Percentiles rank a stretch among this genome's conserved stretches.
Conservation (phyloP, 1,139 yeast species). For the Kodamaea alishanica region DNA sequence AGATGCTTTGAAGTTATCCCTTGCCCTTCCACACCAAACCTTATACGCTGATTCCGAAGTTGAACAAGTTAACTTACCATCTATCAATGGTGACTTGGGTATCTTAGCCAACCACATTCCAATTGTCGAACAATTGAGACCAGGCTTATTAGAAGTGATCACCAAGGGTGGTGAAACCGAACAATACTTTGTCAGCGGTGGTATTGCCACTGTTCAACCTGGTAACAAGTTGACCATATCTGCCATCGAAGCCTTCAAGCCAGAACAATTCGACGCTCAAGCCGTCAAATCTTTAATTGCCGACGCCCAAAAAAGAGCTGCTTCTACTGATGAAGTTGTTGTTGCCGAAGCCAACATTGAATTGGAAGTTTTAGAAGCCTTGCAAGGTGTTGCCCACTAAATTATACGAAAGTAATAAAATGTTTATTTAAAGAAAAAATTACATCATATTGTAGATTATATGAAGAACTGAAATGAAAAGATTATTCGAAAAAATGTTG, state of each 20-base stretch:
- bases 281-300: conserved; percentile 78
- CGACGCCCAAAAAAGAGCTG: conserved; percentile 91
- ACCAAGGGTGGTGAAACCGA: conserved; percentile 70
- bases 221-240: conserved; percentile 87
- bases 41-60: conserved; percentile 49
- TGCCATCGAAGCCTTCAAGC: conserved; percentile 93
- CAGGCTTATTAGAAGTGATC: conserved; percentile 92
- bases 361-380: conserved; percentile 93
- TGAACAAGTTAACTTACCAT: conserved; percentile 94
- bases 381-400: conserved; percentile 84
- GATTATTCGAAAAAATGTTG: too few species aligned
- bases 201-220: conserved; percentile 95
- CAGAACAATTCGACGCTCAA: conserved; percentile 81
- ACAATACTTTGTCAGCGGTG: conserved; percentile 92
- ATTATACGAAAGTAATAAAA: not conserved
- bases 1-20: conserved; percentile 80
- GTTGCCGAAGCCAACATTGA: conserved; percentile 96
- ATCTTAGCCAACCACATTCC: conserved; percentile 98
- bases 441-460: too few species aligned
- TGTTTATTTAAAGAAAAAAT: too few species aligned
- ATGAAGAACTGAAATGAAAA: too few species aligned
- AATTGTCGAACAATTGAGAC: conserved; percentile 91
- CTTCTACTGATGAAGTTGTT: conserved; percentile 79
- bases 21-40: conserved; percentile 86
- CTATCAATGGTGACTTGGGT: conserved; percentile 96